phyloP scores from a whole-genome alignment of 371 early-diverging fungal species.

The Neoconidiobolus thromboides region DNA sequence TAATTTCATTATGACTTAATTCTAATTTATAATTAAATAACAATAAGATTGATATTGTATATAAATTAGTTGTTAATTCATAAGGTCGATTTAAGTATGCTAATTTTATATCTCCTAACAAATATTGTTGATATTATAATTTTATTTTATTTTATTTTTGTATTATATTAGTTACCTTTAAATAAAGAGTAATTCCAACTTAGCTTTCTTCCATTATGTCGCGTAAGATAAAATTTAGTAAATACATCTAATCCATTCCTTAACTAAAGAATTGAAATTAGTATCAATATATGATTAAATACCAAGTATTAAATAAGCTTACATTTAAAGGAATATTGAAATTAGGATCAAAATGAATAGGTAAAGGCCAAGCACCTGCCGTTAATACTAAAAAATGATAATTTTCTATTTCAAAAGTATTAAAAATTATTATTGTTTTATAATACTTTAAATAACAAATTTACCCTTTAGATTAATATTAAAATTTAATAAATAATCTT shows the following conservation, averaged over 20 bases:
- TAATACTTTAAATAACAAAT: slow-evolving; percentile 26
- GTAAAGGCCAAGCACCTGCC: slow-evolving; percentile 79
- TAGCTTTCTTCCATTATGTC: slow-evolving; percentile 63
- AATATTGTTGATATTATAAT: too few relatives aligned
- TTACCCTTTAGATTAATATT: background rate
- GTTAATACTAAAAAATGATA: slow-evolving; percentile 38
- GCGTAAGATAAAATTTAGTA: slow-evolving; percentile 44
- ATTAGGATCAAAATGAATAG: slow-evolving; percentile 29
- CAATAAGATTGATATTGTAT: too few relatives aligned
- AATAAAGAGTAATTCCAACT: slow-evolving; percentile 75
- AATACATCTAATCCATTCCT: slow-evolving; percentile 50
- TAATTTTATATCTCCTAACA: too few relatives aligned
- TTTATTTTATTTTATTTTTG: too few relatives aligned
- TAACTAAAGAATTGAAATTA: slow-evolving; percentile 18
- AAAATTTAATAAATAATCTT: slow-evolving; percentile 18
- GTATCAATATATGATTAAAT: background rate
- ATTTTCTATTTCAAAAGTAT: slow-evolving; percentile 22
- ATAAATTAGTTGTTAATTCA: too few relatives aligned
- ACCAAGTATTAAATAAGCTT: slow-evolving; percentile 2
- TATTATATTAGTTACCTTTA: slow-evolving; percentile 26
- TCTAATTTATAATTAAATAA: too few relatives aligned
- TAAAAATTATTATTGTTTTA: slow-evolving; percentile 61
- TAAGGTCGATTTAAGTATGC: too few relatives aligned
- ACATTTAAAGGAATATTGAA: slow-evolving; percentile 51
- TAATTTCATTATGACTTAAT: too few relatives aligned